These are phyloP conservation scores for Curvularia spicifera DNA, from an alignment of 2,329 filamentous ascomycete genomes.

Conservation along the genomic window DNA sequence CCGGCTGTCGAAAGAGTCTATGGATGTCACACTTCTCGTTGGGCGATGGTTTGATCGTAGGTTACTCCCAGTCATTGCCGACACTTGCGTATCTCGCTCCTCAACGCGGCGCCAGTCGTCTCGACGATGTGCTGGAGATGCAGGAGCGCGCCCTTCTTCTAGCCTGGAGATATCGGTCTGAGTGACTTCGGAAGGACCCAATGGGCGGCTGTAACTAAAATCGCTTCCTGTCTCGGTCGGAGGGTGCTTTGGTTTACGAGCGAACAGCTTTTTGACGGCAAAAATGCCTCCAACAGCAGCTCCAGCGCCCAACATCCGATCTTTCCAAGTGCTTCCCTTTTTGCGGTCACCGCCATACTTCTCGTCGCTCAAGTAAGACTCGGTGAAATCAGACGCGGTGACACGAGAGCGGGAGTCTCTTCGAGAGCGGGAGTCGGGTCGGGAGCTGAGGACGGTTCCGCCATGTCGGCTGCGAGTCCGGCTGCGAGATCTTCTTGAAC, in stretches of 20 bases:
- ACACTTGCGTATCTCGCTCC: conserved; percentile 48
- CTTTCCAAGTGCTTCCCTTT: conserved; percentile 51
- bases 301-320: conserved; percentile 54
- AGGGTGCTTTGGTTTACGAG: conserved; percentile 54
- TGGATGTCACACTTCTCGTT: conserved; percentile 46
- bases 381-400: conserved; percentile 35
- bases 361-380: conserved; percentile 51
- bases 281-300: conserved; percentile 53
- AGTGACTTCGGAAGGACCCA: conserved; percentile 56
- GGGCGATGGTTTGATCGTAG: conserved; percentile 39
- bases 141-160: conserved; percentile 62
- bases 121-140: conserved; percentile 50
- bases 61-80: conserved; percentile 57
- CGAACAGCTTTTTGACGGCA: conserved; percentile 63
- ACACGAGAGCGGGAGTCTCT: conserved; percentile 40
- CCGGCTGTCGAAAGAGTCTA: conserved; percentile 52
- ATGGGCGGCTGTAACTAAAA: conserved; percentile 60
- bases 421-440: conserved; percentile 39
- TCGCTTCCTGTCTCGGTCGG: conserved; percentile 59
- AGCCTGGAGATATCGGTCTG: conserved; percentile 56
- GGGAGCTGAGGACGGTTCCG: conserved; percentile 45
- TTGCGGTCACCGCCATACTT: conserved; percentile 49
- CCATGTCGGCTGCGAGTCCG: conserved; percentile 41
- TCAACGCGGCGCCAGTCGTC: conserved; percentile 47
- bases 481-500: conserved; percentile 49